These are phyloP conservation scores for Fistulinella prunicolor DNA, from an alignment of 768 basidiomycete genomes.

Conservation along the genomic window DNA sequence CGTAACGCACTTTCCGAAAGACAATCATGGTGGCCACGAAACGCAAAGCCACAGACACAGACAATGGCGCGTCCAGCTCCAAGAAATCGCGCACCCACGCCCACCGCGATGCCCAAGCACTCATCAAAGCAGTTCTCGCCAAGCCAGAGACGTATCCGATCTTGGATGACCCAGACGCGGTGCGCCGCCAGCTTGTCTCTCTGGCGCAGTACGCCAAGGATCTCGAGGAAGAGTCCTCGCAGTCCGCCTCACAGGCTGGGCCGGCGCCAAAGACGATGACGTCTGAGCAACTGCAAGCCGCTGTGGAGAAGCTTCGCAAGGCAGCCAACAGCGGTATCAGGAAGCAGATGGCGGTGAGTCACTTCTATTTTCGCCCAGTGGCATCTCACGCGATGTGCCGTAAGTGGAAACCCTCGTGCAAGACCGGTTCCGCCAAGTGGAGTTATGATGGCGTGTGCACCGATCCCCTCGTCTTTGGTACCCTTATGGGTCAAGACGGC, in stretches of 20 bases:
- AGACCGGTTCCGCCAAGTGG: conserved; percentile 45
- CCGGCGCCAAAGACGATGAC: conserved; percentile 34
- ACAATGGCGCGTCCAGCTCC: conserved; percentile 7
- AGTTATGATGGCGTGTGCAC: conserved; percentile 51
- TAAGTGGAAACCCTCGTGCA: conserved; percentile 53
- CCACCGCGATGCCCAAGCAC: conserved; percentile 34
- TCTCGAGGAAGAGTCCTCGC: conserved; percentile 29
- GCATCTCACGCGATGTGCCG: background rate
- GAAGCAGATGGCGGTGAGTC: conserved; percentile 45
- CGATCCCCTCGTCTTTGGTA: conserved; percentile 47
- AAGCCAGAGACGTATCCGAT: conserved; percentile 36
- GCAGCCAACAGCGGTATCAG: conserved; percentile 48
- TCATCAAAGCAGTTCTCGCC: conserved; percentile 39
- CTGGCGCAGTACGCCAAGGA: conserved; percentile 34
- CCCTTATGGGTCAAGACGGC: conserved; percentile 39
- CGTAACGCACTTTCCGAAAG: too few relatives aligned
- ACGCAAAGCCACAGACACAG: conserved; percentile 34
- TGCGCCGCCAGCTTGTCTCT: conserved; percentile 26
- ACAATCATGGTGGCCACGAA: conserved; percentile 28
- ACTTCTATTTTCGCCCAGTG: background rate
- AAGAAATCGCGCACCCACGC: conserved; percentile 29
- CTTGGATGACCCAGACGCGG: conserved; percentile 32
- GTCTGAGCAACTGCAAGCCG: conserved; percentile 37
- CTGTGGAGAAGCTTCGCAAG: conserved; percentile 43
- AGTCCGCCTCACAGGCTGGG: conserved; percentile 15